Evolutionary conservation across 2,329 filamentous ascomycete genomes (phyloP), one percentile per base, ranked within the genome.

Genomic region (Exophiala mesophila): DNA sequence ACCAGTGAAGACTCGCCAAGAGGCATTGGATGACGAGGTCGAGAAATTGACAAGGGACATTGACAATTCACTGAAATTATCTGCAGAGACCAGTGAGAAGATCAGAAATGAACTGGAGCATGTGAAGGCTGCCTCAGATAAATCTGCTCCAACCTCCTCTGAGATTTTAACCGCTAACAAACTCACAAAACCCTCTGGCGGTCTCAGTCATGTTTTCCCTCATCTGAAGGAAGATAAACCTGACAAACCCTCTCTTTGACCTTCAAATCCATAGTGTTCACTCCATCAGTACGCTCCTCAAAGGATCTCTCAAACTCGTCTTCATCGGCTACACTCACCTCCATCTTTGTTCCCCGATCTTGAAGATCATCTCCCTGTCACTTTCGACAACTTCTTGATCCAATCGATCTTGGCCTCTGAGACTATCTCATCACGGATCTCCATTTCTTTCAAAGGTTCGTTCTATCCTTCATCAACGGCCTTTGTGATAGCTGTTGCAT

Each of bases 31-130:
- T 33, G 72, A 78, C 10, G 76, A 80, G 53, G 70, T 81, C 7
- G 71, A 74, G 9, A 73, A 75, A 49, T 62, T 82, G 20, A 77
- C 77, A 1, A 68, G 66, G 44, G 76, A 80, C 38, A 67, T 82
- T 31, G 77, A 81, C 39, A 63, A 73, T 55, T 75, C 72, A 5
- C 57, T 82, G 29, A 66, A 66, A 38, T 42, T 74, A 15, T 70
- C 72, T 4, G 64, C 38, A 28, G 41, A 51, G 42, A 33, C 45
- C 18, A 65, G 47, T 37, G 39, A 37, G 17, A 50, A 40, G 34
- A 51, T 49, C 70, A 75, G 52, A 36, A 60, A 69, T 38, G 65
- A 61, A 21, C 59, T 68, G 12, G 46, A 56, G 24, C 39, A 50
- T 29, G 19, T 21, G 34, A 19, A 26, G 5, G 23, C 10, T 24